Evolutionary conservation across 176 grass and related monocot species (phyloP), one percentile per base, ranked within the genome.

Genomic region (Melocanna baccifera): DNA sequence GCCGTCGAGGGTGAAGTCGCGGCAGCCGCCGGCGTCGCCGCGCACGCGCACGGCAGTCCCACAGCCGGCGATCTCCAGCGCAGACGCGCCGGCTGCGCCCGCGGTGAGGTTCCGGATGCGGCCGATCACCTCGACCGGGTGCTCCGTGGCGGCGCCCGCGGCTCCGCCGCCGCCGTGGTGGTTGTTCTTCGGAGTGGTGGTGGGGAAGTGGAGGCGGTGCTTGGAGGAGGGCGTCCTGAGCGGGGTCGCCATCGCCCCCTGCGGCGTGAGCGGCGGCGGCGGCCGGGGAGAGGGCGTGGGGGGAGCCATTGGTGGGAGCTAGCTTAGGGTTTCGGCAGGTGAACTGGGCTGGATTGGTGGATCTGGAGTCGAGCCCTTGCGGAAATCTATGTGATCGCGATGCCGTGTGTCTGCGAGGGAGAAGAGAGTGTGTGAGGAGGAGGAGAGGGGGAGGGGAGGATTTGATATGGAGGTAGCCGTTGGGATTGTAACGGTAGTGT

Each of bases 1-100:
- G 14, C 91, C 96, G 41, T 98, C 96, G 36, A 98, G 92, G 61
- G 86, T 95, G 87, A 98, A 98, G 42, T 98, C 96, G 30, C 93
- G 92, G 89, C 90, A 93, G 0, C 89, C 92, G 2, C 77, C 81
- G 18, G 80, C 81, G 77, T 98, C 96, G 2, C 92, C 90, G 30
- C 89, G 83, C 22, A 98, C 93, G 28, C 91, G 91, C 53, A 98
- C 79, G 9, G 96, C 85, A 2, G 77, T 94, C 0, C 85, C 83
- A 15, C 85, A 85, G 9, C 48, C 23, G 1, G 85, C 28, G 72
- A 95, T 73, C 96, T 95, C 96, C 0, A 98, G 89, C 0, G 83
- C 80, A 0, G 89, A 87, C 15, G 87, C 7, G 77, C 63, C 3
- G 40, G 67, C 72, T 22, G 88, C 76, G 23, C 87, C 71, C 69